Evolutionary conservation across 768 basidiomycete species (phyloP), one percentile per base, ranked within the genome.

Genomic region (Pleurotus pulmonarius): DNA sequence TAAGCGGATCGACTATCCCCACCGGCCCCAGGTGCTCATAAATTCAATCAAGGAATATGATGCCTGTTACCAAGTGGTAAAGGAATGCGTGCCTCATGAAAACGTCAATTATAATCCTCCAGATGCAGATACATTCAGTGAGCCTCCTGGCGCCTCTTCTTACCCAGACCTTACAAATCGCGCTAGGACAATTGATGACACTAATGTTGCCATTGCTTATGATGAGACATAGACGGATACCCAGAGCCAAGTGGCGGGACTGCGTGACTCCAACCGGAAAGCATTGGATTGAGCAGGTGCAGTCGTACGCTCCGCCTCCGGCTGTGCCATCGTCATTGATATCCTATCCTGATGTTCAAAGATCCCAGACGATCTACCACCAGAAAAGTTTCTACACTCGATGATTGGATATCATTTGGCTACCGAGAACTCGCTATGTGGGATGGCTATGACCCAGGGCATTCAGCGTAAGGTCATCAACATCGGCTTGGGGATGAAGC

Each of bases 391-490:
- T 49, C 73, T 85, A 15, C 81, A 83, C 20, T 87, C 88, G 0
- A 87, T 86, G 81, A 92, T 92, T 57, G 89, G 89, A 5, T 92
- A 92, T 62, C 87, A 89, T 57, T 81, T 89, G 46, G 76, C 83
- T 1, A 84, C 78, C 61, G 83, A 86, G 58, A 81, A 80, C 56
- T 87, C 86, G 8, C 67, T 92, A 7, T 83, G 89, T 54, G 88
- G 86, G n/a, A 90, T 92, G 87, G 84, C 86, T 39, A 90, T 93
- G 82, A 88, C 88, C 1, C 90, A 92, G 62, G 91, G 91, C 3
- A 76, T 78, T 8, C 83, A 85, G 55, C 79, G 83, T 45, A 84
- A 88, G 56, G 91, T 93, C 47, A 75, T 89, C 62, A 90, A 91
- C 69, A 85, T 93, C 62, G 91, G 91, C 1, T 74, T 92, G n/a